These are phyloP conservation scores for Neonectria sp. DNA, from an alignment of 2,329 filamentous ascomycete species.

Conservation along the genomic window DNA sequence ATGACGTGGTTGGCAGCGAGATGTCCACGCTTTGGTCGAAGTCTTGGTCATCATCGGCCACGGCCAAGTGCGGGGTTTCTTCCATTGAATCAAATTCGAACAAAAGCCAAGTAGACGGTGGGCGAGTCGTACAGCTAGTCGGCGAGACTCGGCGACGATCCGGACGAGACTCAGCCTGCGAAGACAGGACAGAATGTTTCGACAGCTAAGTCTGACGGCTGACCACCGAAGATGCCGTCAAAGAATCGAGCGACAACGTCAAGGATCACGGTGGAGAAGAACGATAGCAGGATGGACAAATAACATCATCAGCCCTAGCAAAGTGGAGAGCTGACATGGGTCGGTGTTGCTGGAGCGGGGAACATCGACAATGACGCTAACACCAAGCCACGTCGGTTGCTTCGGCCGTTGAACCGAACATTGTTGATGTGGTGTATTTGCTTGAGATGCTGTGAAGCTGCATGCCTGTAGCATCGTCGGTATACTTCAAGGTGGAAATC, in stretches of 20 bases:
- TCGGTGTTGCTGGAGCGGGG: background rate
- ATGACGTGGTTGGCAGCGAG: slow-evolving; percentile 4
- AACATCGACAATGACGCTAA: background rate
- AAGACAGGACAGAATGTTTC: background rate
- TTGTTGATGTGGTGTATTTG: background rate
- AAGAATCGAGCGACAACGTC: background rate
- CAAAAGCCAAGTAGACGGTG: background rate
- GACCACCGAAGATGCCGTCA: slow-evolving; percentile 6
- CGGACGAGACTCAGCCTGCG: background rate
- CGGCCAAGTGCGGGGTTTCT: slow-evolving; percentile 12
- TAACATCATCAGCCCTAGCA: background rate
- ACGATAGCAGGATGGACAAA: background rate
- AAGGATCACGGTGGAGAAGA: background rate
- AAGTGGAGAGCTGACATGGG: background rate
- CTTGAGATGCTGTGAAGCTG: background rate
- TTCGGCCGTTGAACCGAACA: background rate
- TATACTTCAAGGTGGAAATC: too few relatives aligned
- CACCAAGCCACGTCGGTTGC: background rate
- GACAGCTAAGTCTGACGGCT: background rate
- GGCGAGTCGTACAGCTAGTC: background rate
- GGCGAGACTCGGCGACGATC: background rate
- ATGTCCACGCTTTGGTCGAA: background rate
- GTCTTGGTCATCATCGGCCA: slow-evolving; percentile 1
- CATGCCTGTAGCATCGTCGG: background rate
- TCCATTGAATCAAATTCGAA: background rate